Base-by-base conservation (phyloP, 495 filamentous ascomycete species). In the Aspergillus heteromorphus region DNA sequence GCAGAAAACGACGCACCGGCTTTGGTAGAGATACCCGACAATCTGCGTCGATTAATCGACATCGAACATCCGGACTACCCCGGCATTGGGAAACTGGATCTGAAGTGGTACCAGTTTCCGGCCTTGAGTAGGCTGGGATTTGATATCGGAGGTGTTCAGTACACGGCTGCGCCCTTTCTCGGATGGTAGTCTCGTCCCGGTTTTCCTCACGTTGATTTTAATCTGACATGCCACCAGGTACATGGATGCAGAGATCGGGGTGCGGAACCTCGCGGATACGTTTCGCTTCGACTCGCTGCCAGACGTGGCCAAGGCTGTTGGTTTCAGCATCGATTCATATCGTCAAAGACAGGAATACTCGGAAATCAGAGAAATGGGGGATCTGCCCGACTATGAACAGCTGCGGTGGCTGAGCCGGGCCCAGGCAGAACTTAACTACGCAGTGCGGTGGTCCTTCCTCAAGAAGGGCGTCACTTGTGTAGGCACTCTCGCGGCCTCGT, bases 351-450 rank as follows among this genome's bases (percentile, higher is more conserved):
- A 16, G 18, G 47, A 49, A 5, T 49, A 49, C 36, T 16, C 47
- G 8, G 27, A 38, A 18, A 34, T 49, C 14, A 18, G 34, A 21
- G 16, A 16, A 0, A 49, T 49, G 47, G 47, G 36, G 8, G 47
- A 49, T 49, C 47, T 49, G 10, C 47, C 47, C 3, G 47, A 49
- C 20, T 49, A 49, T 38, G 47, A 49, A 36, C 47, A 49, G 47
- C 47, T 49, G 17, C 27, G 30, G 4, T 49, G 47, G 47, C 16
- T 49, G 29, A 38, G 34, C 34, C 47, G 47, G 34, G 47, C 47
- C n/a, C 47, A 49, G 14, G 47, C 47, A 11, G 47, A 49, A 16
- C 27, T 49, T 5, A 49, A 49, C 29, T 49, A 49, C 27, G 47
- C 47, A 2, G 47, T 49, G 18, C 47, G 47, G 17, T 49, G 47